These are phyloP conservation scores for Pythium pectinolyticum DNA, from an alignment of 352 stramenopile genomes.

Conservation along the genomic window DNA sequence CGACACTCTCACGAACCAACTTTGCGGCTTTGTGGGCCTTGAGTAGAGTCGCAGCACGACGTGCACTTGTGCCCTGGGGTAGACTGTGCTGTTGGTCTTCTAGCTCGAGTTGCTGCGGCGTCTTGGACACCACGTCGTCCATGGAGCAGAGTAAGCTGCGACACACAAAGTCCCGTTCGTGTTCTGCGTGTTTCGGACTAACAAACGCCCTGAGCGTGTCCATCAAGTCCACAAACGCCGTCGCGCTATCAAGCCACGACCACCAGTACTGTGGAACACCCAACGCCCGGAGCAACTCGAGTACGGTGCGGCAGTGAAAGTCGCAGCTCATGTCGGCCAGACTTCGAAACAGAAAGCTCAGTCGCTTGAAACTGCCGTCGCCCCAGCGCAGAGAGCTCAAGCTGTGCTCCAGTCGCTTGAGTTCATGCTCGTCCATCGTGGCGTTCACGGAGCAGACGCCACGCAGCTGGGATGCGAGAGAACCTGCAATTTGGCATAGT, in stretches of 20 bases:
- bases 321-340: conserved; percentile 27
- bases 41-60: conserved; percentile 21
- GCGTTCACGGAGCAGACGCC: conserved; percentile 7
- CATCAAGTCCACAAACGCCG: conserved; percentile 34
- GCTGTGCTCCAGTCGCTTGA: conserved; percentile 13
- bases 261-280: background rate
- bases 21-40: conserved; percentile 29
- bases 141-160: conserved; percentile 62
- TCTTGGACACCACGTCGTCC: conserved; percentile 50
- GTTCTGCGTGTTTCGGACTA: conserved; percentile 37
- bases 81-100: conserved; percentile 51
- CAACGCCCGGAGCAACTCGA: background rate
- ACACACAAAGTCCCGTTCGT: conserved; percentile 46
- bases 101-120: conserved; percentile 51
- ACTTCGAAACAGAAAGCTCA: conserved; percentile 7
- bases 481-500: conserved; percentile 19
- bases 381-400: conserved; percentile 17
- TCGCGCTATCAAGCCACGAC: conserved; percentile 26
- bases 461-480: conserved; percentile 8
- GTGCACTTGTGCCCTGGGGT: conserved; percentile 38
- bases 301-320: conserved; percentile 15
- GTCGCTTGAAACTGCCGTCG: conserved; percentile 7
- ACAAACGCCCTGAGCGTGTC: conserved; percentile 35
- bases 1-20: conserved; percentile 34
- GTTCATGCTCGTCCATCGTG: conserved; percentile 2